phyloP scores from a whole-genome alignment of 257 asterid species.

The Galeopsis tetrahit region DNA sequence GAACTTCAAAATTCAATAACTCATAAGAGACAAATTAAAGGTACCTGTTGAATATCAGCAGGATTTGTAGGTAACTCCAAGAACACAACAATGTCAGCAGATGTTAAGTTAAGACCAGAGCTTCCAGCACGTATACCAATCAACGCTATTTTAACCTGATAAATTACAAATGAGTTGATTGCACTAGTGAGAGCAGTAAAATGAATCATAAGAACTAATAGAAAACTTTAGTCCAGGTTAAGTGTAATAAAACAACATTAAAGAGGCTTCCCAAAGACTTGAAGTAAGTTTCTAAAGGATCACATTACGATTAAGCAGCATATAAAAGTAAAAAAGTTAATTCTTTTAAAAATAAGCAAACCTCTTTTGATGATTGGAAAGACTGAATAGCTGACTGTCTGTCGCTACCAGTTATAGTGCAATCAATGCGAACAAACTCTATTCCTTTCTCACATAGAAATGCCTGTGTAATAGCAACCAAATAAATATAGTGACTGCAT shows the following conservation, averaged over 20 bases:
- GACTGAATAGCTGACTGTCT: slow-evolving; percentile 74
- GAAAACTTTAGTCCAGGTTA: slow-evolving; percentile 23
- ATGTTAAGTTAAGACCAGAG: slow-evolving; percentile 86
- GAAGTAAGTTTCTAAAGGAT: slow-evolving; percentile 21
- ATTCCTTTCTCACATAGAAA: slow-evolving; percentile 75
- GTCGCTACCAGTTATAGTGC: slow-evolving; percentile 60
- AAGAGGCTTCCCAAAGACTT: slow-evolving; percentile 24
- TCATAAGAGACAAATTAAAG: slow-evolving; percentile 23
- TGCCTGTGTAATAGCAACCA: slow-evolving; percentile 52
- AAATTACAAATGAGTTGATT: slow-evolving; percentile 25
- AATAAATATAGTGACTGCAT: slow-evolving; percentile 16
- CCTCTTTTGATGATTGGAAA: slow-evolving; percentile 85
- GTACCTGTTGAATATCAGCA: slow-evolving; percentile 84
- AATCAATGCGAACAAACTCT: slow-evolving; percentile 81
- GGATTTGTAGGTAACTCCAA: slow-evolving; percentile 84
- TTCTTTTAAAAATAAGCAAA: slow-evolving; percentile 2
- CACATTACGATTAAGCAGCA: slow-evolving; percentile 26
- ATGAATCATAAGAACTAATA: background rate
- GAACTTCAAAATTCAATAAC: slow-evolving; percentile 32
- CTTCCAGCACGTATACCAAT: slow-evolving; percentile 98
- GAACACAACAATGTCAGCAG: slow-evolving; percentile 91
- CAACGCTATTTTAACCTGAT: slow-evolving; percentile 86
- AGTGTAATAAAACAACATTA: slow-evolving; percentile 20
- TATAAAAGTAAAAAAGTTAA: background rate
- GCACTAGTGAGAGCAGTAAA: slow-evolving; percentile 20